A percentile compares a stretch with the other conserved stretches of the same genome.
phyloP scores from a whole-genome alignment of 1,284 basidiomycete genomes.

The Bondarzewia mesenterica region DNA sequence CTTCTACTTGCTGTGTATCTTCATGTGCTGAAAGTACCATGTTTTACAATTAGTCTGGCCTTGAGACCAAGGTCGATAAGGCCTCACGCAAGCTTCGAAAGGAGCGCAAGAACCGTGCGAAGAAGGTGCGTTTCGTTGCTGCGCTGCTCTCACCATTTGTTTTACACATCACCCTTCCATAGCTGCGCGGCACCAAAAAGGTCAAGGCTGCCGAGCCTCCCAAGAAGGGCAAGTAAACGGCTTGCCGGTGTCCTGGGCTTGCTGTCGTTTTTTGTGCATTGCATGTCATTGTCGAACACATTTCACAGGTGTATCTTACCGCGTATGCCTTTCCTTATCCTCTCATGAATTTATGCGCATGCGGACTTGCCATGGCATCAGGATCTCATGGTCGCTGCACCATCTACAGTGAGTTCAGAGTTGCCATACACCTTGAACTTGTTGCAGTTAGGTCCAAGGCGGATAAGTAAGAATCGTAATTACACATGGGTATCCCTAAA shows the following conservation, averaged over 20 bases:
- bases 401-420: no score
- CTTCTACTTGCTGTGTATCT: constrained; percentile 6
- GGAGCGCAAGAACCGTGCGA: constrained; percentile 98
- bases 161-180: constrained; percentile 6
- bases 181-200: constrained; percentile 92
- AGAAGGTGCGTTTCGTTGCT: constrained; percentile 68
- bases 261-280: constrained; percentile 22
- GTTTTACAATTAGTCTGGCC: constrained; percentile 65
- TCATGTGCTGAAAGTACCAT: neutral
- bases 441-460: no score
- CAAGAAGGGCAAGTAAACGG: constrained; percentile 77
- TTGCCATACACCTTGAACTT: no score
- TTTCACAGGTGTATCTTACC: constrained; percentile 32
- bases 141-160: constrained; percentile 3
- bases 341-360: constrained; percentile 38
- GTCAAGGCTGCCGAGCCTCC: constrained; percentile 82
- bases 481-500: constrained; percentile 25
- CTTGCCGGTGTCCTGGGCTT: constrained; percentile 15
- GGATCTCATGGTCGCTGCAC: no score
- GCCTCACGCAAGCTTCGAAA: constrained; percentile 97
- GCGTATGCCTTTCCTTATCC: constrained; percentile 28
- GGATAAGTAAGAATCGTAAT: neutral
- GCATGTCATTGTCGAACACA: constrained; percentile 29
- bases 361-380: no score
- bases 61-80: constrained; percentile 82